Evolutionary conservation across 345 rosid species (phyloP), one percentile per base, ranked within the genome.

Genomic region (Citrus inodora): DNA sequence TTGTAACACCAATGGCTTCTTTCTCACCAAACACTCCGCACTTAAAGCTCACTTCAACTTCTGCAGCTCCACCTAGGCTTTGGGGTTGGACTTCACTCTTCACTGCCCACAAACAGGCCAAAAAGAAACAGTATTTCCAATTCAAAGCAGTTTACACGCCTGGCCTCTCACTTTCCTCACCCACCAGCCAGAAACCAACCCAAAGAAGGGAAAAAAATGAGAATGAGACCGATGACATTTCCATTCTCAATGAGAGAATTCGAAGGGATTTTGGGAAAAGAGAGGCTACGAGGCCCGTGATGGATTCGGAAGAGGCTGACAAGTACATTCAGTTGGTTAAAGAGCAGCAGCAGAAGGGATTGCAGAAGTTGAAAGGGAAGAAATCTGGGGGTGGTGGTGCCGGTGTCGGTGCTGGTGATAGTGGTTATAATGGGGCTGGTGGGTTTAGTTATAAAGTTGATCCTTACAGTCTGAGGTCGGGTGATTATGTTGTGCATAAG

Each of bases 401-500:
- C 1, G 28, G 14, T 40, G 7, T 7, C 0, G 82, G 71, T 3
- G 88, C 81, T 82, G 46, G 10, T 30, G 46, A 17, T 17, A 22
- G 79, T 46, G 82, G 70, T 5, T 67, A 81, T 27, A 76, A 51
- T 71, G 90, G 81, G 67, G 42, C 40, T 14, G 87, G 86, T 46
- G 82, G 74, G 72, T 89, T 93, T 78, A 92, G 87, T 82, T 95
- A 91, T 84, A 95, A 90, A 86, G 98, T 89, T 73, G 99, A 95
- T 70, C 99, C 99, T 22, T 90, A 92, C 80, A 79, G 71, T 46
- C 90, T 95, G 51, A 75, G 82, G 68, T 82, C 93, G 3, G 98
- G 97, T 72, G 99, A 95, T 75, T 93, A 93, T 86, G 98, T 92
- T 62, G 97, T 95, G 77, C 99, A 95, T 82, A 93, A 91, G 91